Evolutionary conservation across 2,329 filamentous ascomycete genomes (phyloP), one percentile per base, ranked within the genome.

Genomic region (Colletotrichum karsti): DNA sequence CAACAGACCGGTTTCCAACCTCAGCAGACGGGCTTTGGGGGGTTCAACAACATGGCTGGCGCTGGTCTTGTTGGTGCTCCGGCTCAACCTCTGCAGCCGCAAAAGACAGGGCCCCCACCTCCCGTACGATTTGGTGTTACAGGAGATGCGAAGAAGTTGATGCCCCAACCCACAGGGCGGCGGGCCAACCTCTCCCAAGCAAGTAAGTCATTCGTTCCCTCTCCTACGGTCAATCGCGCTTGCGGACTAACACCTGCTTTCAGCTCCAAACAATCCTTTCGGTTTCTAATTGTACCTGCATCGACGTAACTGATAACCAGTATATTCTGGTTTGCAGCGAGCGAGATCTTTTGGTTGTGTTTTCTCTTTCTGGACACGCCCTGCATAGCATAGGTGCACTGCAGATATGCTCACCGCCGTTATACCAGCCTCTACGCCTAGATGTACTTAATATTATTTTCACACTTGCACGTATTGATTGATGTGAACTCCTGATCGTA

Each of bases 101-200:
- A 86, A 70, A 81, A 84, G 72, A 89, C 83, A 39, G 86, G 84
- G 1, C 96, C 96, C 7, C 85, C 95, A 20, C 96, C 96, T 50
- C 90, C 94, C 24, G 91, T 99, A 18, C 89, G 94, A 67, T 99
- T 99, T 78, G 96, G 96, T 41, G 91, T 97, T 37, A 86, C 88
- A 64, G 83, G 85, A 28, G 89, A 90, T 54, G 83, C 90, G 30
- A 94, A 94, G 81, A 96, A 93, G 79, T 82, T 98, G 74, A 86
- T 88, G 69, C 90, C 95, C 30, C 96, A 98, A 82, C 88, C 94
- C 28, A 99, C 96, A 7, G 96, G 96, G 71, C 86, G 92, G 74
- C 90, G 93, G 83, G 96, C 96, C 63, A 98, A 98, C 79, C 86
- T 99, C 73, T 87, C 93, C 58, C 93, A 97, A 89, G 96, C 96